These are phyloP conservation scores for Aureobasidium mangrovei DNA, from an alignment of 2,329 filamentous ascomycete genomes.

Conservation along the genomic window DNA sequence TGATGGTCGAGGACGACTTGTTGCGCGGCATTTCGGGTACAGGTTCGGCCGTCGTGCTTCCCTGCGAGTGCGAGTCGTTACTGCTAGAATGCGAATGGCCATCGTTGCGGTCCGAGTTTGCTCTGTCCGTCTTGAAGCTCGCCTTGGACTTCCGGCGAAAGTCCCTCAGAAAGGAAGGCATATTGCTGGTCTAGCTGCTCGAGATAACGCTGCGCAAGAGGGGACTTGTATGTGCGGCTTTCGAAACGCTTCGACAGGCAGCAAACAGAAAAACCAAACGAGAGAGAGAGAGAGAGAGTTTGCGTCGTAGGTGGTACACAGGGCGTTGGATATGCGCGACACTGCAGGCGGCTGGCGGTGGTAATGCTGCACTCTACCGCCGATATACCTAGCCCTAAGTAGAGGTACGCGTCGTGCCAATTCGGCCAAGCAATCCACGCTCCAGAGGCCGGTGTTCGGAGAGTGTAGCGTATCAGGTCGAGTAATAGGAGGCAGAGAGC, in stretches of 20 bases:
- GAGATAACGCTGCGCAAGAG: not conserved
- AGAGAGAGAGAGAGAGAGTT: not conserved
- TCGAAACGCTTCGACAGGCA: not conserved
- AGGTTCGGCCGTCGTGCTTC: constrained; percentile 20
- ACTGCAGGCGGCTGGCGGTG: constrained; percentile 1
- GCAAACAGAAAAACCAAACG: not conserved
- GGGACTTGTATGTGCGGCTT: not conserved
- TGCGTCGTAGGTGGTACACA: not conserved
- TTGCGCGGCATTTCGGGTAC: constrained; percentile 46
- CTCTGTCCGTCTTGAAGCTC: constrained; percentile 59
- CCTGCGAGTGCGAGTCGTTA: constrained; percentile 38
- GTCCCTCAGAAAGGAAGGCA: constrained; percentile 62
- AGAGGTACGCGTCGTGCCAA: not conserved
- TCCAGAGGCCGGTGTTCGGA: not conserved
- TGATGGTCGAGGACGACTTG: constrained; percentile 53
- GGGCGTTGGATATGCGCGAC: not conserved
- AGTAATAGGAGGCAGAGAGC: not conserved
- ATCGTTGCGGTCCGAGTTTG: constrained; percentile 35
- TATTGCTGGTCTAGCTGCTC: constrained; percentile 18
- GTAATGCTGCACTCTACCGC: constrained; percentile 3
- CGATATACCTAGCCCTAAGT: too few relatives aligned
- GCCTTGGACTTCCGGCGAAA: constrained; percentile 63
- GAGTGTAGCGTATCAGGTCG: not conserved
- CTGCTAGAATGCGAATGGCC: constrained; percentile 16
- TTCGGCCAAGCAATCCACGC: constrained; percentile 1